Conservation (phyloP, 2,329 filamentous ascomycete genomes). For the Scedosporium dehoogii region DNA sequence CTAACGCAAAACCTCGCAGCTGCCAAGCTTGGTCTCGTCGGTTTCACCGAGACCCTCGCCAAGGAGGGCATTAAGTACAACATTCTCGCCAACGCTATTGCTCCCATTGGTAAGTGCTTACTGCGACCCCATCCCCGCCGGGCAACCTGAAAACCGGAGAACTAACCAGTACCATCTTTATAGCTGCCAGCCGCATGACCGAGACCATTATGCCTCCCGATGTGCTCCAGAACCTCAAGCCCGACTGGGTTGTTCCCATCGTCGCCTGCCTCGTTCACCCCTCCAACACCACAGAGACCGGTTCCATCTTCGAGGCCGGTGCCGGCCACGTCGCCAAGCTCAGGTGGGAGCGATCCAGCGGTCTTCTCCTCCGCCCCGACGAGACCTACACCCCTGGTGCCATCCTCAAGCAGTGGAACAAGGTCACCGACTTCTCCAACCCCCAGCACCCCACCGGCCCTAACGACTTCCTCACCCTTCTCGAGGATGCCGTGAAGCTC, state of each 20-base stretch:
- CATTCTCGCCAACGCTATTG: conserved; percentile 90
- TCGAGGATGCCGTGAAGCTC: conserved; percentile 75
- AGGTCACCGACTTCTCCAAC: conserved; percentile 76
- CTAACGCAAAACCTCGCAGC: conserved; percentile 32
- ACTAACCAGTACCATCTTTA: background rate
- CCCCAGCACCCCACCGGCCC: conserved; percentile 75
- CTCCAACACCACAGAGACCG: conserved; percentile 72
- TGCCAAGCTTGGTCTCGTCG: conserved; percentile 89
- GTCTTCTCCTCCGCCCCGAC: conserved; percentile 83
- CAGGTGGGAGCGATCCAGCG: conserved; percentile 87
- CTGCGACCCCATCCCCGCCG: background rate
- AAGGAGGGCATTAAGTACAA: conserved; percentile 99
- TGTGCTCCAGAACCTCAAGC: conserved; percentile 73
- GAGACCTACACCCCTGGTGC: conserved; percentile 79
- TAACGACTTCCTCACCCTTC: conserved; percentile 77
- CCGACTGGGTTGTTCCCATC: conserved; percentile 89
- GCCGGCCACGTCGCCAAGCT: conserved; percentile 89
- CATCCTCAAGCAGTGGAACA: conserved; percentile 79
- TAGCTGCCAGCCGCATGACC: conserved; percentile 89
- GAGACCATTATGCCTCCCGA: conserved; percentile 94
- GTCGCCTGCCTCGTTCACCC: conserved; percentile 83
- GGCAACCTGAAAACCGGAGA: background rate
- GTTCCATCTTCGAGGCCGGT: conserved; percentile 86
- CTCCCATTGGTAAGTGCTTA: conserved; percentile 54
- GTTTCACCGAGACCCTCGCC: conserved; percentile 94